Percentiles rank a stretch among this genome's conserved stretches.
Conservation (phyloP, 2,329 filamentous ascomycete genomes). For the Stylonectria norvegica region DNA sequence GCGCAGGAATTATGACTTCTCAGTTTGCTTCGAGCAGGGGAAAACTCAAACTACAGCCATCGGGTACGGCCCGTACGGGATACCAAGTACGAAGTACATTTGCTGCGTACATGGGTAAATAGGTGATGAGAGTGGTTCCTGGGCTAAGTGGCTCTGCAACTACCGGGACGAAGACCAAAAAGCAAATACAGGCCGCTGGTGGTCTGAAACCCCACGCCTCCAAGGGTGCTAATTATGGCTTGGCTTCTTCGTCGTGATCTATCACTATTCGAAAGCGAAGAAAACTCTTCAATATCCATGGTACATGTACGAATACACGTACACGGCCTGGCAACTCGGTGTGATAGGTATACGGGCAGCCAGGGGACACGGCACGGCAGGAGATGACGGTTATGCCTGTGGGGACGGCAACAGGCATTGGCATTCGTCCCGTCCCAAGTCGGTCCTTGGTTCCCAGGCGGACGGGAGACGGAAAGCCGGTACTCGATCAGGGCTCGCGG, state of each 20-base stretch:
- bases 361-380: background rate
- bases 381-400: background rate
- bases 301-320: too few relatives aligned
- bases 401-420: background rate
- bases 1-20: constrained; percentile 14
- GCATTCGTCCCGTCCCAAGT: too few relatives aligned
- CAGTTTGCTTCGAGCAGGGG: constrained; percentile 9
- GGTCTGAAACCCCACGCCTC: constrained; percentile 15
- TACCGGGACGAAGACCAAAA: constrained; percentile 22
- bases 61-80: too few relatives aligned
- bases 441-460: background rate
- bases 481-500: background rate
- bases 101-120: too few relatives aligned
- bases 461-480: background rate
- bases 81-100: too few relatives aligned
- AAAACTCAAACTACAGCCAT: constrained; percentile 7
- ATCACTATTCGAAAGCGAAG: too few relatives aligned
- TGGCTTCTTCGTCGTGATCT: constrained; percentile 13
- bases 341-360: background rate
- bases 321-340: constrained; percentile 6
- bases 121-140: constrained; percentile 3
- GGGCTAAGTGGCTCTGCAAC: constrained; percentile 17
- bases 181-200: constrained; percentile 16
- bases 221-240: too few relatives aligned
- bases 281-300: constrained; percentile 16